These are phyloP conservation scores for Begonia fuchsioides DNA, from an alignment of 306 rosid genomes.

Conservation along the genomic window DNA sequence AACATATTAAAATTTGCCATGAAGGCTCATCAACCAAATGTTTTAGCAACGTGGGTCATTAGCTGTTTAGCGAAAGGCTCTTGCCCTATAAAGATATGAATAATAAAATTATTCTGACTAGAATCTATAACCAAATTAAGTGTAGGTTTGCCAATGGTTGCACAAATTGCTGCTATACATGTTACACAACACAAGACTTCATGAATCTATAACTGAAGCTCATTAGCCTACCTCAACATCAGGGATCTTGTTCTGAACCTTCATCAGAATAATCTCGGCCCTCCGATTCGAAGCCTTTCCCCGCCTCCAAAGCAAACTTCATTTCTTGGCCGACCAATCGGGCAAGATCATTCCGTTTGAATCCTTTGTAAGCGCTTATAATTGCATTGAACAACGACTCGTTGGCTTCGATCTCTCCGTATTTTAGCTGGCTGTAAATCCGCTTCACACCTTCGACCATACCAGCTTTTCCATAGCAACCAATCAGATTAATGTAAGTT, in stretches of 20 bases:
- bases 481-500: conserved; percentile 46
- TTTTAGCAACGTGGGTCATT: too few relatives aligned
- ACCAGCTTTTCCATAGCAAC: conserved; percentile 74
- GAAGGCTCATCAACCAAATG: too few relatives aligned
- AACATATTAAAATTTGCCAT: too few relatives aligned
- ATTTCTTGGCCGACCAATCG: conserved; percentile 46
- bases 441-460: conserved; percentile 78
- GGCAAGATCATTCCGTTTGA: conserved; percentile 51
- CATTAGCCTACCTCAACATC: background rate
- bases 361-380: conserved; percentile 40
- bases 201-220: background rate
- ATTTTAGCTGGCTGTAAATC: conserved; percentile 47
- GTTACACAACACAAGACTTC: background rate
- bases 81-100: too few relatives aligned
- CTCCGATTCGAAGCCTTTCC: conserved; percentile 16
- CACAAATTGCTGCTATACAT: background rate
- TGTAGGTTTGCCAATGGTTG: too few relatives aligned
- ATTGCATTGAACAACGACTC: conserved; percentile 59
- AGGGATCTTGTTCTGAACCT: conserved; percentile 5
- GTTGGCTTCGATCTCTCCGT: conserved; percentile 40
- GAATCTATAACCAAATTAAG: too few relatives aligned
- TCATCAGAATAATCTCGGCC: conserved; percentile 19
- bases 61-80: too few relatives aligned
- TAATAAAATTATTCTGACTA: too few relatives aligned
- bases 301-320: conserved; percentile 21